A percentile compares a stretch with the other conserved stretches of the same genome.
Evolutionary conservation across 352 stramenopile genomes (phyloP).

Genomic region (Pythium coloratum): DNA sequence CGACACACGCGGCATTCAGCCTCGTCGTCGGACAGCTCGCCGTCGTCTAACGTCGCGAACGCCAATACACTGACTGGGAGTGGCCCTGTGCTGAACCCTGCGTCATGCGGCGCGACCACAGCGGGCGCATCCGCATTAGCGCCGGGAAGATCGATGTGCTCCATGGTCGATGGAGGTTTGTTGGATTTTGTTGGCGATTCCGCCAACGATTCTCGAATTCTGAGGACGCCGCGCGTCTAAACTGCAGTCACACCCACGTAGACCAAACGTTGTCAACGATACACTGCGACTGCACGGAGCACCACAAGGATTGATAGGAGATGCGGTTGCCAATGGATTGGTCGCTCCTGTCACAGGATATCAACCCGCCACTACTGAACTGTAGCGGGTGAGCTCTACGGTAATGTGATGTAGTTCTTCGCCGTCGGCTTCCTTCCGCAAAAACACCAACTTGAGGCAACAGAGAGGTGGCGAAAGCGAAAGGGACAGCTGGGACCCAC

Average conservation of each 20-base stretch:
- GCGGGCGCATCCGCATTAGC: background rate
- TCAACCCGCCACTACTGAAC: background rate
- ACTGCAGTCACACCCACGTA: background rate
- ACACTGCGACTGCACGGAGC: background rate
- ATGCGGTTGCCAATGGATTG: background rate
- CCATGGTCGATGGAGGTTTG: background rate
- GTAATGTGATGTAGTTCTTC: background rate
- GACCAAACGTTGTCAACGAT: background rate
- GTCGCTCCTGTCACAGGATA: background rate
- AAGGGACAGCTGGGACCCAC: background rate
- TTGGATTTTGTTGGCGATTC: background rate
- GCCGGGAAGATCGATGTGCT: background rate
- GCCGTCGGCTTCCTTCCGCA: background rate
- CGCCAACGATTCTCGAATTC: background rate
- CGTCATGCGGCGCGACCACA: background rate
- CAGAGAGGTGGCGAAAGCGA: background rate
- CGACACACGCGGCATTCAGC: constrained; percentile 94
- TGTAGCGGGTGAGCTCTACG: background rate
- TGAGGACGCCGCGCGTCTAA: background rate
- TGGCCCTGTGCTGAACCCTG: background rate
- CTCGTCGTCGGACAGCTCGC: constrained; percentile 67
- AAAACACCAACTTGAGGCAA: background rate
- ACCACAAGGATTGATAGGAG: background rate
- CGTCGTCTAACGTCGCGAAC: background rate
- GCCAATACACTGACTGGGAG: background rate